Conservation (phyloP, 2,329 filamentous ascomycete species). For the Ceratocystiopsis sp. region DNA sequence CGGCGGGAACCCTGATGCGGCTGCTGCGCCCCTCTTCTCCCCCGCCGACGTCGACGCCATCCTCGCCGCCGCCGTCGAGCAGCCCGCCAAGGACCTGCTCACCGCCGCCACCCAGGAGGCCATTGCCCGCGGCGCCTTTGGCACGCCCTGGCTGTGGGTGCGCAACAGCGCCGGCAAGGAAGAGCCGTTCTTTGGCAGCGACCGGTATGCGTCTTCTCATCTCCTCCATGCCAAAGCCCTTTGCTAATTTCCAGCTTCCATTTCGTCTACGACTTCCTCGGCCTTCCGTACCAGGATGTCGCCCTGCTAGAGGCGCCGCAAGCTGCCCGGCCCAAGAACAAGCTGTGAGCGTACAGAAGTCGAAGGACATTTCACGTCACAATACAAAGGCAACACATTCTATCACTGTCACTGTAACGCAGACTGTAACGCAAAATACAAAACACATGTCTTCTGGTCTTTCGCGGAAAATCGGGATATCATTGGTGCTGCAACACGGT, state of each 20-base stretch:
- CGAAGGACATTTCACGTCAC: too few species aligned
- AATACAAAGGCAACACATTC: too few species aligned
- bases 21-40: conserved; percentile 24
- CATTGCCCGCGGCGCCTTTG: conserved; percentile 52
- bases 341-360: neutral
- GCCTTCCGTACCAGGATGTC: conserved; percentile 39
- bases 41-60: conserved; percentile 36
- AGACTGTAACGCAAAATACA: neutral
- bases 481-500: conserved; percentile 7
- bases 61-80: conserved; percentile 30
- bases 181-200: conserved; percentile 64
- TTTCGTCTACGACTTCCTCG: conserved; percentile 51
- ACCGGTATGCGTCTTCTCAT: conserved; percentile 26
- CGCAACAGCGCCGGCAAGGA: conserved; percentile 36
- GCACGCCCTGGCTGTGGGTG: conserved; percentile 61
- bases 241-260: conserved; percentile 32
- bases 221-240: neutral
- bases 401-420: neutral
- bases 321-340: neutral
- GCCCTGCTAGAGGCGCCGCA: neutral
- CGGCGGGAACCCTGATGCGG: neutral
- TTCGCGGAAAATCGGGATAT: conserved; percentile 6
- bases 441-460: conserved; percentile 3
- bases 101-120: conserved; percentile 41
- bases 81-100: conserved; percentile 25